Base-by-base conservation (phyloP, 2,329 filamentous ascomycete genomes). In the Penicillium sumatraense region DNA sequence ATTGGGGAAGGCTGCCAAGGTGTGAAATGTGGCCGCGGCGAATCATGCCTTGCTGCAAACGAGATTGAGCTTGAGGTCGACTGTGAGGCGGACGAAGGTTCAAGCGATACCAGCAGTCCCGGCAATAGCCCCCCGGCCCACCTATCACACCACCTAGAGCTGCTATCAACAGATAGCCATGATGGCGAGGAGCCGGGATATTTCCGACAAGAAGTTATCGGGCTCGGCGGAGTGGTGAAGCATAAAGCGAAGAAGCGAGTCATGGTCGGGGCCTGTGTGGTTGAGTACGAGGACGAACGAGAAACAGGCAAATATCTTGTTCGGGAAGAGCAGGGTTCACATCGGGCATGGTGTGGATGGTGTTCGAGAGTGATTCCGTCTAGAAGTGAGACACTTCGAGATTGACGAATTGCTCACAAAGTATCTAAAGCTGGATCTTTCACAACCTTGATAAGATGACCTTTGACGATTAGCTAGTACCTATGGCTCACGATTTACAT, bases 261-360 rank as follows among this genome's bases (percentile, higher is more conserved):
- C 5, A 84, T 83, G 56, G 87, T 97, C 0, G 93, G 93, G 1
- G 89, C 89, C 4, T 91, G 89, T 58, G 93, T 97, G 11, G 89
- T 89, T 58, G 91, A 96, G 71, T 92, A 88, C 77, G 89, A 90
- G 61, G 91, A 93, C 68, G 91, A 96, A 74, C 82, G 84, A 53
- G 83, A 83, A 31, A 81, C 82, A 7, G 86, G 85, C 4, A 81
- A 82, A 54, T 88, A 89, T 62, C 78, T 97, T 23, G 81, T 81
- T 14, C 79, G 88, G 21, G 93, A 98, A 74, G 82, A 87, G 51
- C 79, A 79, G 13, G 90, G 90, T 0, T 74, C 76, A 46, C 80
- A 86, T 53, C 83, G 93, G 57, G 92, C 89, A 69, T 96, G 91
- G 91, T 98, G 93, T 73, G 91, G 89, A 0, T 97, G 93, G 93